Conservation (phyloP, 257 asterid genomes). For the Coffea canephora region DNA sequence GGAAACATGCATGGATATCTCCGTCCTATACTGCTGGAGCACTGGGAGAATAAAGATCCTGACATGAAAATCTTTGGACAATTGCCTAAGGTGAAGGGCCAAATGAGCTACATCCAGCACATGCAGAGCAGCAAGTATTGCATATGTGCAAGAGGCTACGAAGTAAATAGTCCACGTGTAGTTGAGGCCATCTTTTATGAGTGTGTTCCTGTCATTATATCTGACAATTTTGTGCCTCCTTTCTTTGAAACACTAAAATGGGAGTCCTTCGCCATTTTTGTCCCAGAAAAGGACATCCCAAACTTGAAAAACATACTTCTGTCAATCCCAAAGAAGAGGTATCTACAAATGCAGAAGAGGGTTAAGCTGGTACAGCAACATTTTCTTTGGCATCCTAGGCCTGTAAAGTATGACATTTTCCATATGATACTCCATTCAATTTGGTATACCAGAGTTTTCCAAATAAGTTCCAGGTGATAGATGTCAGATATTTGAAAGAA, state of each 20-base stretch:
- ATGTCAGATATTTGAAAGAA: neutral
- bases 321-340: conserved; percentile 57
- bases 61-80: conserved; percentile 71
- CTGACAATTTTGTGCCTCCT: conserved; percentile 83
- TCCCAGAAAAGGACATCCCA: conserved; percentile 75
- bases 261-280: conserved; percentile 84
- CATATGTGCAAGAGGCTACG: conserved; percentile 80
- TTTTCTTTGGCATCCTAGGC: conserved; percentile 84
- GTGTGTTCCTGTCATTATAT: conserved; percentile 94
- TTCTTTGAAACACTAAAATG: conserved; percentile 77
- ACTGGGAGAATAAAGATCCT: conserved; percentile 84
- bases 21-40: conserved; percentile 59
- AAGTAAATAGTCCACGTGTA: conserved; percentile 92
- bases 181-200: conserved; percentile 92
- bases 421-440: conserved; percentile 84
- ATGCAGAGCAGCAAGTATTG: conserved; percentile 97
- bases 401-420: conserved; percentile 70
- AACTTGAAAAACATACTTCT: conserved; percentile 62
- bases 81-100: conserved; percentile 41
- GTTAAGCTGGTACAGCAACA: conserved; percentile 80
- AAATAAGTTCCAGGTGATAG: conserved; percentile 28
- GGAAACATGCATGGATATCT: conserved; percentile 94
- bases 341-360: conserved; percentile 60
- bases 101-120: conserved; percentile 57
- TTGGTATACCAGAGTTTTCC: conserved; percentile 75